These are phyloP conservation scores for Pleoardoris graminearum DNA, from an alignment of 2,329 filamentous ascomycete genomes.

Conservation along the genomic window DNA sequence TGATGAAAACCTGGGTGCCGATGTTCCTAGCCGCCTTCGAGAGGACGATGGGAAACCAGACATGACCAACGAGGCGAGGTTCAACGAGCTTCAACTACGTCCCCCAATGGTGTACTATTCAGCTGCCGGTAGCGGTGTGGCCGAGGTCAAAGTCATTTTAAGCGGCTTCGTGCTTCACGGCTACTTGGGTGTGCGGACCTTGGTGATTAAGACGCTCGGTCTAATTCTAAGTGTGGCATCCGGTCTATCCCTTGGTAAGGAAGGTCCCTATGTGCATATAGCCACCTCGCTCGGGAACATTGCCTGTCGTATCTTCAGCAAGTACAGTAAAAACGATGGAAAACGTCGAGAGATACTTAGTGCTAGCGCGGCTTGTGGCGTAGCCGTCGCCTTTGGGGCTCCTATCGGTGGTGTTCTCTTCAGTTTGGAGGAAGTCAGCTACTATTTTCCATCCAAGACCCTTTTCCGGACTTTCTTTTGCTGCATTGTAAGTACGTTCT, in stretches of 20 bases:
- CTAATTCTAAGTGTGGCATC: conserved; percentile 89
- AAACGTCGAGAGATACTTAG: conserved; percentile 94
- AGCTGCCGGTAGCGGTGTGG: conserved; percentile 92
- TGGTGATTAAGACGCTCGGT: conserved; percentile 81
- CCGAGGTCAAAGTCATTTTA: conserved; percentile 96
- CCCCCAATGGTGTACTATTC: conserved; percentile 93
- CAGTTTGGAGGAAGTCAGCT: conserved; percentile 91
- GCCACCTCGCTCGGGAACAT: conserved; percentile 95
- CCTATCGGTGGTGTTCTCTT: conserved; percentile 90
- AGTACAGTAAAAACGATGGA: conserved; percentile 92
- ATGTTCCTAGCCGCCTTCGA: conserved; percentile 42
- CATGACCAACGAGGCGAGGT: conserved; percentile 47
- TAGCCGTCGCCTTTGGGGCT: conserved; percentile 92
- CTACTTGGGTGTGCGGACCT: conserved; percentile 85
- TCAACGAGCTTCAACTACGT: conserved; percentile 44
- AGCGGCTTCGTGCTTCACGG: conserved; percentile 97
- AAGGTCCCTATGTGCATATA: conserved; percentile 96
- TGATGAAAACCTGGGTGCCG: conserved; percentile 87
- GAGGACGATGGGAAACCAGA: conserved; percentile 49
- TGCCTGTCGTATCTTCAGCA: conserved; percentile 86
- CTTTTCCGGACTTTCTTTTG: conserved; percentile 98
- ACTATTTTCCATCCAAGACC: conserved; percentile 97
- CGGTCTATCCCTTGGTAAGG: conserved; percentile 90
- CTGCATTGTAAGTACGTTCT: conserved; percentile 69
- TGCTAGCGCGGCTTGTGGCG: conserved; percentile 86